Base-by-base conservation (phyloP, 2,329 filamentous ascomycete genomes). In the Venturiaceae sp. region DNA sequence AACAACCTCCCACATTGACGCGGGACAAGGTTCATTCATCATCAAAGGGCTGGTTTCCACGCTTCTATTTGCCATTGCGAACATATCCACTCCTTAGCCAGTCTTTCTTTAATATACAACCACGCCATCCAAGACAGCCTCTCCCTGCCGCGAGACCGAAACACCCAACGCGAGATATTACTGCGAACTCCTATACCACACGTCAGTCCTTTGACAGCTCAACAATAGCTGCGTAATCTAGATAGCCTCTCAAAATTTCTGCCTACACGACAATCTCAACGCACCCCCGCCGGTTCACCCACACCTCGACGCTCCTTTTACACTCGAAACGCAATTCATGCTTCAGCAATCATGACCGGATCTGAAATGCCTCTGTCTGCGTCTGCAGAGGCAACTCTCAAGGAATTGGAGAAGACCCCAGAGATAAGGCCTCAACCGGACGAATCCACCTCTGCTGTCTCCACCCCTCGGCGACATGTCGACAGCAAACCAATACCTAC, bases 401-500 rank as follows among this genome's bases (percentile, higher is more conserved):
- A 23, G 19, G 41, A 33, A 33, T 46, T 52, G 39, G 41, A 52
- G 23, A 50, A 30, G 11, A 47, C 55, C 33, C 55, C 55, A 36
- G 55, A 47, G 11, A 30, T 57, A n/a, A 57, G 19, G 30, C 36
- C 55, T 50, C 55, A 57, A 14, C 55, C 44, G 19, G 55, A 57
- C 41, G 39, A 52, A 16, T 32, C 41, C 19, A 41, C 39, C 4
- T 57, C 55, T 23, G 23, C 39, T 21, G n/a, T 46, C 7, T 47
- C 55, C 23, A 57, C 58, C 34, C 54, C 58, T 36, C 53, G 58
- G 39, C 44, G 34, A 33, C 37, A 58, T 32, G 37, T 57, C 14
- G 64, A 66, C 58, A 63, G 63, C 63, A 62, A 65, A 59, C 70
- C 68, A 14, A 62, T 72, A 46, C 70, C 75, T 23, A 78, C 75